Evolutionary conservation across 768 basidiomycete genomes (phyloP).

Genomic region (Nidularia pulvinata): DNA sequence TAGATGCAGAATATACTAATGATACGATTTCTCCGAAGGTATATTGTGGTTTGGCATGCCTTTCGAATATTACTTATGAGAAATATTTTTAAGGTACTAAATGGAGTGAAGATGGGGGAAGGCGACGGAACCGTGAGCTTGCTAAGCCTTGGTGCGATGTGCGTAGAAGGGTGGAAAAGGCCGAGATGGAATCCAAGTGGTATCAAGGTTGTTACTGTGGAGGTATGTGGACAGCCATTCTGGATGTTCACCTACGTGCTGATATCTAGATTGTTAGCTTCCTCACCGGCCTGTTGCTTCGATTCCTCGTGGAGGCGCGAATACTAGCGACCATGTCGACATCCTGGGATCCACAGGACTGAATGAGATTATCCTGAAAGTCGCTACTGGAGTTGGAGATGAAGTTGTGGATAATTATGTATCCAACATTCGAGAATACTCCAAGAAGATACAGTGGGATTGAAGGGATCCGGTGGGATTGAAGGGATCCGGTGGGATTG

Average conservation of each 20-base stretch:
- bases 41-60: neutral
- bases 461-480: conserved; percentile 18
- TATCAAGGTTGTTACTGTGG: conserved; percentile 86
- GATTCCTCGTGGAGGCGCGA: conserved; percentile 88
- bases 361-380: conserved; percentile 90
- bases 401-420: conserved; percentile 72
- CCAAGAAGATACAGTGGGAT: conserved; percentile 79
- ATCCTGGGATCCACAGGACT: conserved; percentile 76
- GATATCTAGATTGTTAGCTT: conserved; percentile 42
- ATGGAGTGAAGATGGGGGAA: conserved; percentile 92
- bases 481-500: too few species aligned
- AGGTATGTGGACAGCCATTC: conserved; percentile 45
- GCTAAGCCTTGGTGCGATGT: conserved; percentile 92
- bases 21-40: conserved; percentile 60
- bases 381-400: conserved; percentile 81
- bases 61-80: neutral
- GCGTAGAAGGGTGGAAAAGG: conserved; percentile 92
- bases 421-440: conserved; percentile 79
- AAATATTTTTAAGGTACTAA: conserved; percentile 47
- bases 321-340: conserved; percentile 91
- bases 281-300: conserved; percentile 74
- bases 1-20: conserved; percentile 82
- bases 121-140: conserved; percentile 94
- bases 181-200: conserved; percentile 89
- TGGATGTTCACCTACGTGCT: neutral